Percentiles rank a stretch among this genome's conserved stretches.
Evolutionary conservation across 495 filamentous ascomycete species (phyloP).

Genomic region (Aspergillus haitiensis): DNA sequence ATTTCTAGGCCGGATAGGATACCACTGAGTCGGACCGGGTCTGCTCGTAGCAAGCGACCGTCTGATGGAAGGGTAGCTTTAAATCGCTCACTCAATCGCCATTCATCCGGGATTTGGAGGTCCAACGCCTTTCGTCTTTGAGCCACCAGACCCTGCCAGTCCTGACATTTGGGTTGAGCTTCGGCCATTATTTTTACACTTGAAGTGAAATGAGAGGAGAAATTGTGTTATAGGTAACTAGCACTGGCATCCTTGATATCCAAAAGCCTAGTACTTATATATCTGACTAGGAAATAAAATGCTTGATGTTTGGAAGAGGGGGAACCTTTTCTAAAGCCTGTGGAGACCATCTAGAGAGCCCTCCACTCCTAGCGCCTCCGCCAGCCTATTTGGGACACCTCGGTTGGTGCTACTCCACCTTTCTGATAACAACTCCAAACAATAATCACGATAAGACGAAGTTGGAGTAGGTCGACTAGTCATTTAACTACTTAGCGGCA

Average conservation of each 20-base stretch:
- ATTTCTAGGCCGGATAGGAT: slow-evolving; percentile 42
- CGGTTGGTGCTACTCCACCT: not conserved
- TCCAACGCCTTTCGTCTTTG: slow-evolving; percentile 26
- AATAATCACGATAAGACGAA: too few relatives aligned
- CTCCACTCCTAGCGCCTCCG: slow-evolving; percentile 23
- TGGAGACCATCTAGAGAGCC: too few relatives aligned
- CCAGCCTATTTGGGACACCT: slow-evolving; percentile 28
- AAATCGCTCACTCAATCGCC: slow-evolving; percentile 23
- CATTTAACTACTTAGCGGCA: too few relatives aligned
- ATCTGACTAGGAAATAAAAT: too few relatives aligned
- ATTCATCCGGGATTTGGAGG: slow-evolving; percentile 30
- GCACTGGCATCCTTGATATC: not conserved
- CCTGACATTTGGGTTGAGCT: not conserved
- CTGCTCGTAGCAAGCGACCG: slow-evolving; percentile 20
- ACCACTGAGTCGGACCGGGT: slow-evolving; percentile 25
- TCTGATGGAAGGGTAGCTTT: slow-evolving; percentile 9
- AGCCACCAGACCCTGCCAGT: slow-evolving; percentile 31
- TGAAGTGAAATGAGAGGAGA: not conserved
- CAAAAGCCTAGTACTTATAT: not conserved
- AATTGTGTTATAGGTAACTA: not conserved
- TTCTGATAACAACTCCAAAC: not conserved
- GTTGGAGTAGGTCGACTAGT: too few relatives aligned
- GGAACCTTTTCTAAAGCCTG: too few relatives aligned
- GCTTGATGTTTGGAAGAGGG: too few relatives aligned
- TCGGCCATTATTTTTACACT: not conserved